phyloP scores from a whole-genome alignment of 441 rosid genomes.

The Pelargonium fulgidum region DNA sequence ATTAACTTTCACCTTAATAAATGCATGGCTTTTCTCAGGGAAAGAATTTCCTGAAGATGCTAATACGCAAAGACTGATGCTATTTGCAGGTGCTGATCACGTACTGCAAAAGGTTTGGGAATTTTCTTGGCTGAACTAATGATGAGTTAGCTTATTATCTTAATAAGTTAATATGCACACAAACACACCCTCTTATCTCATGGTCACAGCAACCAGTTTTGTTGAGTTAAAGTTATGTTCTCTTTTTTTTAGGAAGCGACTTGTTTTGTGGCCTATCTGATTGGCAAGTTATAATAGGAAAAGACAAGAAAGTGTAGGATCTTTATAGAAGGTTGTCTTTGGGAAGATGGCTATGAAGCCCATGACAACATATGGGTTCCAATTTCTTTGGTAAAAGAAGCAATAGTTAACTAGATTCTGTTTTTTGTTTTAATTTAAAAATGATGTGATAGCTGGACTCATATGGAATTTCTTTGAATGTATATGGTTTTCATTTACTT shows the following conservation, averaged over 20 bases:
- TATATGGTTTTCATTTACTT: not conserved
- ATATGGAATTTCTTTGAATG: not conserved
- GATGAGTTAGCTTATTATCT: constrained; percentile 2
- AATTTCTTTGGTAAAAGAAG: not conserved
- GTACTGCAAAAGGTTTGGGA: constrained; percentile 69
- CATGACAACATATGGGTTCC: not conserved
- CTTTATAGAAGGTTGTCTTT: too few species aligned
- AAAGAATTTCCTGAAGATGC: constrained; percentile 55
- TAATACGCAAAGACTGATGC: constrained; percentile 49
- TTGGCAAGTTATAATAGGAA: not conserved
- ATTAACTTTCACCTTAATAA: not conserved
- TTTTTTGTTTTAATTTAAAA: not conserved
- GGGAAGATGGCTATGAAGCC: too few species aligned
- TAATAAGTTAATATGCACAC: not conserved
- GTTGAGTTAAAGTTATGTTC: not conserved
- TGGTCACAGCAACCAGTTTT: not conserved
- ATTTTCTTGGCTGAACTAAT: constrained; percentile 12
- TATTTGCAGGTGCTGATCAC: constrained; percentile 66
- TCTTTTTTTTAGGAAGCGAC: not conserved
- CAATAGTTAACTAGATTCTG: not conserved
- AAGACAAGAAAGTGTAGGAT: not conserved
- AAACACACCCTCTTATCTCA: not conserved
- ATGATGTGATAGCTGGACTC: not conserved
- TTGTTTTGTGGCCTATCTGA: not conserved
- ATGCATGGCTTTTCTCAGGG: constrained; percentile 31